phyloP scores from a whole-genome alignment of 2,329 filamentous ascomycete species.

The Hypocrella siamensis region DNA sequence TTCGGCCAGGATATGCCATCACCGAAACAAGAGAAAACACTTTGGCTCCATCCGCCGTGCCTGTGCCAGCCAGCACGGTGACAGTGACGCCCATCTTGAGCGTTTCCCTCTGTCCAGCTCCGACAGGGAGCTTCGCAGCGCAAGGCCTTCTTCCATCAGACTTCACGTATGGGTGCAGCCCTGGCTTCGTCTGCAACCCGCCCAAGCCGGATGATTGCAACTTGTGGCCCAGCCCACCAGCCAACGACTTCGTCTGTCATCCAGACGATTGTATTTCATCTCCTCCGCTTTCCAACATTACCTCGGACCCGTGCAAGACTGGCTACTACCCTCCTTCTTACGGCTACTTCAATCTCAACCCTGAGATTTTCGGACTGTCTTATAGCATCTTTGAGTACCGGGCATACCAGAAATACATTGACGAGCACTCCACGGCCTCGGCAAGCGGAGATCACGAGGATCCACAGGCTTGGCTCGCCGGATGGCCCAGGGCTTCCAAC shows the following conservation, averaged over 20 bases:
- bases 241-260: conserved; percentile 29
- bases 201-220: conserved; percentile 32
- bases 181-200: conserved; percentile 37
- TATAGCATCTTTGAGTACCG: conserved; percentile 43
- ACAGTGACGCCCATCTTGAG: conserved; percentile 12
- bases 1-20: conserved; percentile 12
- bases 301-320: conserved; percentile 29
- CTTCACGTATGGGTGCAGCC: conserved; percentile 36
- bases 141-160: conserved; percentile 21
- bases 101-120: conserved; percentile 26
- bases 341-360: conserved; percentile 50
- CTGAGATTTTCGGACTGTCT: conserved; percentile 44
- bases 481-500: conserved; percentile 6
- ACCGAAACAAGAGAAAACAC: conserved; percentile 16
- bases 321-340: conserved; percentile 31
- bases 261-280: conserved; percentile 27
- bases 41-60: conserved; percentile 12
- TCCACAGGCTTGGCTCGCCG: conserved; percentile 31
- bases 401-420: conserved; percentile 17
- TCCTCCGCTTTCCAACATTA: conserved; percentile 17
- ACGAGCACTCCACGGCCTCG: conserved; percentile 24
- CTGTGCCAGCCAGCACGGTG: conserved; percentile 12
- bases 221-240: conserved; percentile 32
- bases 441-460: conserved; percentile 41
- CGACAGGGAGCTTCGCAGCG: conserved; percentile 19